phyloP scores from a whole-genome alignment of 805 yeast species.

The Wickerhamomyces subpelliculosus region DNA sequence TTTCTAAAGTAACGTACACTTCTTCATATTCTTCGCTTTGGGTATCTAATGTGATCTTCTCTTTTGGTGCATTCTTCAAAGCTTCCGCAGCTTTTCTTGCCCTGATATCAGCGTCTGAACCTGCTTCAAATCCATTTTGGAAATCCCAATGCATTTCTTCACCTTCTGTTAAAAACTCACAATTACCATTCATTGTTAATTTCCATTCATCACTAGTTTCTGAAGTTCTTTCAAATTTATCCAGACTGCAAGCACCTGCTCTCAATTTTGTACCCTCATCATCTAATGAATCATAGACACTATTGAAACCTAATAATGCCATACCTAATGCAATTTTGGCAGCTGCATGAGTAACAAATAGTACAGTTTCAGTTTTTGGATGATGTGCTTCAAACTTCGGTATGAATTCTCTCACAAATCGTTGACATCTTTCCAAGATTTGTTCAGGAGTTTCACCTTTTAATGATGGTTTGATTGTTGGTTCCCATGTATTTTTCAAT shows the following conservation, averaged over 20 bases:
- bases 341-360: conserved; percentile 92
- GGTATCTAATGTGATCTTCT: background rate
- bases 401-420: conserved; percentile 50
- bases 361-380: conserved; percentile 55
- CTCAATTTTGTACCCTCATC: conserved; percentile 43
- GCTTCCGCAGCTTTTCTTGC: conserved; percentile 31
- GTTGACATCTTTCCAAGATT: conserved; percentile 53
- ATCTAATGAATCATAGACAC: conserved; percentile 45
- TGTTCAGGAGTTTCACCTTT: conserved; percentile 72
- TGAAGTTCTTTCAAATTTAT: conserved; percentile 38
- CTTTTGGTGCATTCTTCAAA: conserved; percentile 12
- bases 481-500: conserved; percentile 38
- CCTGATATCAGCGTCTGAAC: conserved; percentile 79
- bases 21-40: conserved; percentile 32
- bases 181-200: conserved; percentile 61
- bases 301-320: conserved; percentile 49
- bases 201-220: conserved; percentile 41
- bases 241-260: conserved; percentile 84
- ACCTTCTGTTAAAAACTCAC: conserved; percentile 64
- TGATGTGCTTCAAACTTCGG: conserved; percentile 46
- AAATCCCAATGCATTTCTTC: conserved; percentile 95
- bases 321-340: conserved; percentile 84
- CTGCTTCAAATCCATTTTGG: conserved; percentile 73
- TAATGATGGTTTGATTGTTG: conserved; percentile 52
- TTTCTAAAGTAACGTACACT: conserved; percentile 48